Evolutionary conservation across 2,329 filamentous ascomycete species (phyloP).

Genomic region (Colletotrichum limetticola): DNA sequence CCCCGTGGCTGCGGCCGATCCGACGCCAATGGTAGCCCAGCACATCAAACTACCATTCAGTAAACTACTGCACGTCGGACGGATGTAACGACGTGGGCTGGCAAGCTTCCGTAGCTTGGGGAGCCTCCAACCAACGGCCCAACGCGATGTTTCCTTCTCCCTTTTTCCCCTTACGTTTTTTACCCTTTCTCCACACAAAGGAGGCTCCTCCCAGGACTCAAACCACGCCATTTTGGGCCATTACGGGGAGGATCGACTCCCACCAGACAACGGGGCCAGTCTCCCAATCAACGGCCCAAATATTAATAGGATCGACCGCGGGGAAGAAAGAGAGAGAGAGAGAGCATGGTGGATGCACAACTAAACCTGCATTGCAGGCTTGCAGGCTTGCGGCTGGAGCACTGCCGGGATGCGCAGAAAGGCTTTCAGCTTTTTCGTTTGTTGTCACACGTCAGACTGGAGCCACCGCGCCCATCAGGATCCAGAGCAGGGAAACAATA

Average conservation of each 20-base stretch:
- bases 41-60: not conserved
- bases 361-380: not conserved
- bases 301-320: slow-evolving; percentile 24
- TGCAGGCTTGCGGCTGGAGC: not conserved
- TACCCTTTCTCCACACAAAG: not conserved
- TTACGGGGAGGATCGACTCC: slow-evolving; percentile 12
- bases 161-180: not conserved
- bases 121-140: not conserved
- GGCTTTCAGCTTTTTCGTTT: slow-evolving; percentile 1
- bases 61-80: not conserved
- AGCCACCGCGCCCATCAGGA: slow-evolving; percentile 8
- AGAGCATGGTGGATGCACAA: too few species aligned
- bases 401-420: not conserved
- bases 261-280: not conserved
- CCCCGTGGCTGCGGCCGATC: slow-evolving; percentile 5
- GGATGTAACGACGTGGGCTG: not conserved
- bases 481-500: slow-evolving; percentile 22
- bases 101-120: not conserved
- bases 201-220: not conserved
- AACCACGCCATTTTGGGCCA: not conserved
- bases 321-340: not conserved
- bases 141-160: not conserved
- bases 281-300: slow-evolving; percentile 4
- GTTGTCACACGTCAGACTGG: slow-evolving; percentile 32
- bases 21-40: too few species aligned